Evolutionary conservation across 106 monocot species (phyloP).

Genomic region (Acorus gramineus): DNA sequence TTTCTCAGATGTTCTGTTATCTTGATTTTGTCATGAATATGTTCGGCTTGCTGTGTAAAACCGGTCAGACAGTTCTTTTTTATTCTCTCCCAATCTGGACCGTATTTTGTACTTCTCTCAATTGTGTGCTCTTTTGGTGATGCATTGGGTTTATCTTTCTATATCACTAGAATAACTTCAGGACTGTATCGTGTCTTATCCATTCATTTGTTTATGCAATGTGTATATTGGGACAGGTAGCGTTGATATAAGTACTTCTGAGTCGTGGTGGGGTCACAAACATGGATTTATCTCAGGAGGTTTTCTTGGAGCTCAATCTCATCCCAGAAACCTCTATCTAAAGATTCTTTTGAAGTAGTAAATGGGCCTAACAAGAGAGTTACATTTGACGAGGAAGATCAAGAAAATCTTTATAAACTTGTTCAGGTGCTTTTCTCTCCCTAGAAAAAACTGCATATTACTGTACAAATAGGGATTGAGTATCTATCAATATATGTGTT

Average conservation of each 20-base stretch:
- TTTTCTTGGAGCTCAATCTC: constrained; percentile 54
- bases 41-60: no score
- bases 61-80: no score
- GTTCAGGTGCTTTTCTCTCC: constrained; percentile 57
- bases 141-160: no score
- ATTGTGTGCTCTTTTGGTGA: no score
- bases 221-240: constrained; percentile 9
- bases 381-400: constrained; percentile 83
- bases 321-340: constrained; percentile 13
- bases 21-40: no score
- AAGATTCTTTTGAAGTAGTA: constrained; percentile 7
- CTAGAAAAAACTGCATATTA: background rate
- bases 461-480: background rate
- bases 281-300: constrained; percentile 88
- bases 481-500: no score
- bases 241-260: constrained; percentile 17
- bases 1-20: no score
- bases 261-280: constrained; percentile 82
- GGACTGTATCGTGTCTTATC: no score
- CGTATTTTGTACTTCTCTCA: no score
- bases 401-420: constrained; percentile 94
- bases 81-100: no score
- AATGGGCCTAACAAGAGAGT: constrained; percentile 15
- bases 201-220: background rate
- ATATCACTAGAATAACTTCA: no score